Evolutionary conservation across 306 rosid genomes (phyloP).

Genomic region (Urtica urens): DNA sequence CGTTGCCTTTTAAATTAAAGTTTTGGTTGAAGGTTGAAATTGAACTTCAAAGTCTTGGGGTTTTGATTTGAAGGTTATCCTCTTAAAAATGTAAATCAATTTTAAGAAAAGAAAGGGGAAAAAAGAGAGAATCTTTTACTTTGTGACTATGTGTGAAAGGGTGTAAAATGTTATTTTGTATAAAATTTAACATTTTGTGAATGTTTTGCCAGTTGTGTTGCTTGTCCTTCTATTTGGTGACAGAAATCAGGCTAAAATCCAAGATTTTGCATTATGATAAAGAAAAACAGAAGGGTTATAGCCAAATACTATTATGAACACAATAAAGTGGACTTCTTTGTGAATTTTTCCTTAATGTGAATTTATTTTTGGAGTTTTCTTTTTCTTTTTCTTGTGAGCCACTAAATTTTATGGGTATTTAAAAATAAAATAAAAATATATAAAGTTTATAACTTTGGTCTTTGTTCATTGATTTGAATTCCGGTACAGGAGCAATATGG

Average conservation of each 20-base stretch:
- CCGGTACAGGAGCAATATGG: slow-evolving; percentile 34
- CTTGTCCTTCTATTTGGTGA: not conserved
- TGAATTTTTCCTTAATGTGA: not conserved
- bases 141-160: not conserved
- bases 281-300: no score
- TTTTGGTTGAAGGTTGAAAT: not conserved
- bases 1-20: no score
- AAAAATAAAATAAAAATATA: not conserved
- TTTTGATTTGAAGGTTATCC: no score
- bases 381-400: not conserved
- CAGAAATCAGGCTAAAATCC: not conserved
- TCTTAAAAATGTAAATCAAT: no score
- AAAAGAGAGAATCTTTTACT: not conserved
- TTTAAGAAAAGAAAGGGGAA: not conserved
- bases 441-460: not conserved
- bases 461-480: not conserved
- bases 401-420: not conserved
- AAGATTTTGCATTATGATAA: no score
- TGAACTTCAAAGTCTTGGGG: no score
- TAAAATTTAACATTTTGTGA: not conserved
- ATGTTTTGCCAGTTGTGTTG: not conserved
- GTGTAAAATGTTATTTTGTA: no score
- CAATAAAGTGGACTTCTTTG: no score
- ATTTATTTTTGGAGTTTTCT: not conserved
- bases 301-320: no score